Evolutionary conservation across 2,329 filamentous ascomycete genomes (phyloP).

Genomic region (Fusarium devonianum): DNA sequence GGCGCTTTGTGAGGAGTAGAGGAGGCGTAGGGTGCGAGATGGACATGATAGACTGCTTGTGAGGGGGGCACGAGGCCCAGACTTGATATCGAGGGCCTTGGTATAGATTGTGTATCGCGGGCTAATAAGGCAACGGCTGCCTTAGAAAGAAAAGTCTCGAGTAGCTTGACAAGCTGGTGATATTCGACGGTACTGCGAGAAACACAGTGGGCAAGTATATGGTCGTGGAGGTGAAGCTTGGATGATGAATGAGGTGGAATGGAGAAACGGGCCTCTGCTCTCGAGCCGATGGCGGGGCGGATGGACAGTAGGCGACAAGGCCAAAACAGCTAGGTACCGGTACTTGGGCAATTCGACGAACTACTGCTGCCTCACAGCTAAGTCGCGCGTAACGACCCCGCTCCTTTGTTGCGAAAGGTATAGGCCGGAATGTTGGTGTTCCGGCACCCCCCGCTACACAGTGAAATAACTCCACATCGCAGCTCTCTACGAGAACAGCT

Average conservation of each 20-base stretch:
- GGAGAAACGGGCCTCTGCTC: conserved; percentile 26
- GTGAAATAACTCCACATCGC: no score
- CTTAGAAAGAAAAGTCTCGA: not conserved
- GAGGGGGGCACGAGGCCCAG: no score
- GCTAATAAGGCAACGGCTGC: not conserved
- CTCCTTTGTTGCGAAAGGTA: no score
- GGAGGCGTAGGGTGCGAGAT: conserved; percentile 56
- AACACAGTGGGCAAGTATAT: conserved; percentile 3
- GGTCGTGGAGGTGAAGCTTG: conserved; percentile 18
- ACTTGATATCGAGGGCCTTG: conserved; percentile 4
- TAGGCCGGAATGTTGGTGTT: no score
- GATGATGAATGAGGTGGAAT: conserved; percentile 22
- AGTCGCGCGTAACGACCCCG: no score
- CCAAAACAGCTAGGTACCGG: not conserved
- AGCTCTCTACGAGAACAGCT: no score
- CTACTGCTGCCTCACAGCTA: no score
- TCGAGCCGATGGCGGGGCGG: conserved; percentile 24
- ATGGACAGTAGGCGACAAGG: not conserved
- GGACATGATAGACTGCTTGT: no score
- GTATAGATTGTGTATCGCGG: not conserved
- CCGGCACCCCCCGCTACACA: no score
- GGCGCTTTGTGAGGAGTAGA: conserved; percentile 70
- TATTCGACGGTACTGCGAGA: not conserved
- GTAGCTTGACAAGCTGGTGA: not conserved
- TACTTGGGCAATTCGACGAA: no score